Evolutionary conservation across 768 basidiomycete genomes (phyloP), one percentile per base, ranked within the genome.

Genomic region (Lepiota venenata): DNA sequence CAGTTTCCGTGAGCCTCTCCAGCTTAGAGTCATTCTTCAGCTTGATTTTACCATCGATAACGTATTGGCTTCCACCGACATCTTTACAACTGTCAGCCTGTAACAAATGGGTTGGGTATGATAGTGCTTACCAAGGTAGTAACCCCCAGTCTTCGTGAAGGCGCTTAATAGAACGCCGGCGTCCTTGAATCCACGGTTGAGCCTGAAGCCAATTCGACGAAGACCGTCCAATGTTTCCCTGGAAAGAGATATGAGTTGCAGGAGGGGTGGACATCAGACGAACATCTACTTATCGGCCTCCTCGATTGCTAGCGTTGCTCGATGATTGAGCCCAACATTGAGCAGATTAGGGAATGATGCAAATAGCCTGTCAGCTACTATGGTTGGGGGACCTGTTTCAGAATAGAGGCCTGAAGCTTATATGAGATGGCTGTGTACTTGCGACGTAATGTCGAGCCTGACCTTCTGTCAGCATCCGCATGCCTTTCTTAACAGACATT

Each of bases 11-110:
- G 61, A 82, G 78, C 14, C 63, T 63, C 50, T 71, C 64, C 54
- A 85, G 73, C 27, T 64, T 64, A 36, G 69, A 65, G 39, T 81
- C 81, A 63, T 75, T 81, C 69, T 85, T 86, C 54, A 87, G 65
- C 64, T 84, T 84, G 71, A 87, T 85, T 63, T 84, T 81, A 15
- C 84, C 83, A 53, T 84, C 81, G 25, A 75, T 73, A 56, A 87
- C 80, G 52, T 80, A 66, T 63, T 81, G 73, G 55, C 77, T 78
- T 2, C 77, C 78, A 16, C 83, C 83, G 37, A 77, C 74, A 56
- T 82, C 80, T 81, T 58, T 14, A 18, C 16, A 12, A 38, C 15
- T 3, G 9, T 43, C 20, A 56, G 9, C 15, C 35, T 18, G 9
- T 6, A 45, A 16, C 29, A 45, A 39, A 15, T 12, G 11, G n/a